Base-by-base conservation (phyloP, 2,329 filamentous ascomycete genomes). In the Coniochaeta sp. region DNA sequence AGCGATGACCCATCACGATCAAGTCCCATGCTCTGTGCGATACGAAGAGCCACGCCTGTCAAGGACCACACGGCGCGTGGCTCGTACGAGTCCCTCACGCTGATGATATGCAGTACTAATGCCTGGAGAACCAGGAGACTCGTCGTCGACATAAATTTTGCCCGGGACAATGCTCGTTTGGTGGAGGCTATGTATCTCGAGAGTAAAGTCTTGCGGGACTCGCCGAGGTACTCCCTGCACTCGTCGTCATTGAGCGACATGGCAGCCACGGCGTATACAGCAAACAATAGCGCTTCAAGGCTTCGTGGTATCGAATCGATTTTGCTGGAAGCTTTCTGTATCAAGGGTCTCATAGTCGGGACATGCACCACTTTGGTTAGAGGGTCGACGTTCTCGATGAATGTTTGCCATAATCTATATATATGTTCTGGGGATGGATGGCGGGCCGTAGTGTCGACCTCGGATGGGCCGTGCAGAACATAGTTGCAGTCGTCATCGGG, bases 311-410 rank as follows among this genome's bases (percentile, higher is more conserved):
- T 68, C 58, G 71, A 70, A 7, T 70, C 68, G 19, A 81, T 64
- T 61, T 80, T 70, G 22, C 72, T 68, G 16, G 71, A 75, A 16
- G 80, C 78, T 56, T 80, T 73, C 33, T 6, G 19, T 12, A 54
- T 54, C 50, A 28, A 6, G 4, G 17, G 24, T 2, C 8, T 81
- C 71, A 8, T 85, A 2, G 77, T 80, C 0, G 82, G 81, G 9
- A 79, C 72, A 65, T 86, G 83, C 11, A 82, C 76, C 17, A 85
- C 65, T 64, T 85, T 86, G 57, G 81, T 75, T 17, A 86, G 67
- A 1, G 83, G 81, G 62, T 86, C 79, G 44, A 86, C 76, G 62
- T 84, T 84, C 11, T 82, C 76, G 0, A 83, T 66, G 61, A 81
- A 84, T 2, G 76, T 68, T 61, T 83, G 78, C 83, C 83, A 86